Percentiles rank a stretch among this genome's conserved stretches.
phyloP scores from a whole-genome alignment of 371 early-diverging fungal species.

The Quaeritorhiza haematococci region DNA sequence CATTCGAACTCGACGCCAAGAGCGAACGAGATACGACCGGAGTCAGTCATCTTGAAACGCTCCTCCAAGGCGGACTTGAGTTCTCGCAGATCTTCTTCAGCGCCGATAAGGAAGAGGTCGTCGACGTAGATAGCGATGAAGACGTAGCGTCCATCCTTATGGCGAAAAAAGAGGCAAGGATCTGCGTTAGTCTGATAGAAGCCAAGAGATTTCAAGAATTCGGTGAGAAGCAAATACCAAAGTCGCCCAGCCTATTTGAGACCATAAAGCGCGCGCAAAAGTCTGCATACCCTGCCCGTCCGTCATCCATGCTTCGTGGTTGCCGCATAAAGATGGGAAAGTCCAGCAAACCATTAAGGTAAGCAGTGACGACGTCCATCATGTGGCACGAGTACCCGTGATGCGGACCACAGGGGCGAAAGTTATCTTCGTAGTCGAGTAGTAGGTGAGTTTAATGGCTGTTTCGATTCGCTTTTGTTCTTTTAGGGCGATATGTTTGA shows the following conservation, averaged over 20 bases:
- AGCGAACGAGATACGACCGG: no score
- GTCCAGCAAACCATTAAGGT: constrained; percentile 10
- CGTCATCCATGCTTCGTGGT: neutral
- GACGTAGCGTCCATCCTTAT: neutral
- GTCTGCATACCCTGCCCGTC: neutral
- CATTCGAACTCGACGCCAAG: no score
- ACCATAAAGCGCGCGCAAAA: constrained; percentile 13
- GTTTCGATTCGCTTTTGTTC: no score
- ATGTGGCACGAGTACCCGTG: no score
- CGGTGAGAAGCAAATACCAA: constrained; percentile 11
- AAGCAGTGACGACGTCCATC: constrained; percentile 2
- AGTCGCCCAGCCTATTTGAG: constrained; percentile 18
- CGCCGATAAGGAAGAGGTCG: no score
- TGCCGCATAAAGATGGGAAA: constrained; percentile 1
- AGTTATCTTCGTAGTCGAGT: no score
- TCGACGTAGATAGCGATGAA: constrained; percentile 19
- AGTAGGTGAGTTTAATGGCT: no score
- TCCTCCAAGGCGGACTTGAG: no score
- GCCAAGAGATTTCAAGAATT: neutral
- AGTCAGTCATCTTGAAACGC: no score
- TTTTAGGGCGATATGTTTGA: no score
- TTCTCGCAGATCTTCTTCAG: no score
- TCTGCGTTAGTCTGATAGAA: constrained; percentile 9
- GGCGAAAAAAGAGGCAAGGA: constrained; percentile 13
- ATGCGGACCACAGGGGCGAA: no score